A percentile compares a stretch with the other conserved stretches of the same genome.
Evolutionary conservation across 169 alveolate species (phyloP).

Genomic region (Cystoisospora suis): DNA sequence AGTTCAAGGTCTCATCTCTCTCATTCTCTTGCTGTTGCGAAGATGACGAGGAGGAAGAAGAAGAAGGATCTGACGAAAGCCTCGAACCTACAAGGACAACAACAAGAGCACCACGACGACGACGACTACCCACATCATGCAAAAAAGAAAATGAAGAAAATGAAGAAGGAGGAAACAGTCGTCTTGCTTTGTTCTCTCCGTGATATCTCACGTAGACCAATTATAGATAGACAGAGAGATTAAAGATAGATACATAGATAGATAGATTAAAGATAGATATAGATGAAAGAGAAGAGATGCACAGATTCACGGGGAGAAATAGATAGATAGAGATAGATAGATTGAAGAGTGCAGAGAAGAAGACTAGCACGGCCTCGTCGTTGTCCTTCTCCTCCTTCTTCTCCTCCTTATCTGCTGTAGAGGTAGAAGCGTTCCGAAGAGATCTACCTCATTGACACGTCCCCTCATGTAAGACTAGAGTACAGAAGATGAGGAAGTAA

Average conservation of each 20-base stretch:
- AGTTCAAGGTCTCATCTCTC: conserved; percentile 47
- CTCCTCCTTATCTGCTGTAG: neutral
- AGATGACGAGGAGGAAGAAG: neutral
- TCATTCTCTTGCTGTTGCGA: neutral
- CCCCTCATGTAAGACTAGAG: neutral
- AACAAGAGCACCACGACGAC: neutral
- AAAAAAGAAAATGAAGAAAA: neutral
- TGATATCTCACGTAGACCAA: no score
- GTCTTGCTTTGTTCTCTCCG: no score
- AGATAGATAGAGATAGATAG: neutral
- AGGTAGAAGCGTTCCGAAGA: neutral
- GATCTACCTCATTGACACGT: neutral
- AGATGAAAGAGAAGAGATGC: neutral
- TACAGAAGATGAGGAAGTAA: neutral
- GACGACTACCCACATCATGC: neutral
- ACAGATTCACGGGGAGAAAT: neutral
- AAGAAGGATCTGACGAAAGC: neutral
- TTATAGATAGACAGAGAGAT: no score
- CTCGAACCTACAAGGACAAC: neutral
- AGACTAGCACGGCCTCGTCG: neutral
- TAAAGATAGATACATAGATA: no score
- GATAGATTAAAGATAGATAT: no score
- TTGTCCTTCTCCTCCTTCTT: neutral
- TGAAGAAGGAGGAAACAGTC: no score
- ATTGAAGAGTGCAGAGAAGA: neutral